Evolutionary conservation across 192 early-diverging fungal species (phyloP), one percentile per base, ranked within the genome.

Genomic region (Gaertneriomyces semiglobifer): DNA sequence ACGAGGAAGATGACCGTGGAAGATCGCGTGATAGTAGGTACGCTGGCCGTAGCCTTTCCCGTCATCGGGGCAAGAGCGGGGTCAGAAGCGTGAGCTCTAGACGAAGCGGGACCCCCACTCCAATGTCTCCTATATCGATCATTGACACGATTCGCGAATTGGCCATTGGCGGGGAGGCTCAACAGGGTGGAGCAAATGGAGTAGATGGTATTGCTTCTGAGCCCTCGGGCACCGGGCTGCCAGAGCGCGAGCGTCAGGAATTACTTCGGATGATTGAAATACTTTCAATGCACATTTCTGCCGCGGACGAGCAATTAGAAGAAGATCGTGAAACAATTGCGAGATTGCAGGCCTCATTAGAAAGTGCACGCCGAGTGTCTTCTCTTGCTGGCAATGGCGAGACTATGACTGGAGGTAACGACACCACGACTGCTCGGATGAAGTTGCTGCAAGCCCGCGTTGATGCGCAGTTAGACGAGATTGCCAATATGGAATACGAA

Each of bases 401-500:
- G 33, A 14, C 2, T 14, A 14, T 39, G 16, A 14, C 12, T 8
- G 41, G 18, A 12, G 44, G 11, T 18, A 39, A 12, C 3, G 54
- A 18, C 12, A n/a, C 33, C 1, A 53, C 20, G 18, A 51, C 16
- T 19, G 52, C 19, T 25, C 38, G 44, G 14, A 18, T 45, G n/a
- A 53, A 55, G 4, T 16, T 57, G 11, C 43, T 66, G 14, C 25
- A 66, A 33, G 55, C 44, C 6, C 65, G 65, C 6, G 54, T 66
- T 7, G 51, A 66, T 6, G 44, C 44, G 19, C 65, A 66, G 44
- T 43, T 66, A 44, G 65, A 66, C 47, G 65, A 66, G 65, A 66
- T 66, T 58, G 65, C 65, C 10, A 56, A 66, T 44, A 66, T 66
- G 65, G 65, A 66, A 25, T 66, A 66, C 43, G 65, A 66, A 46